Conservation (phyloP, 345 rosid genomes). For the Murraya paniculata region DNA sequence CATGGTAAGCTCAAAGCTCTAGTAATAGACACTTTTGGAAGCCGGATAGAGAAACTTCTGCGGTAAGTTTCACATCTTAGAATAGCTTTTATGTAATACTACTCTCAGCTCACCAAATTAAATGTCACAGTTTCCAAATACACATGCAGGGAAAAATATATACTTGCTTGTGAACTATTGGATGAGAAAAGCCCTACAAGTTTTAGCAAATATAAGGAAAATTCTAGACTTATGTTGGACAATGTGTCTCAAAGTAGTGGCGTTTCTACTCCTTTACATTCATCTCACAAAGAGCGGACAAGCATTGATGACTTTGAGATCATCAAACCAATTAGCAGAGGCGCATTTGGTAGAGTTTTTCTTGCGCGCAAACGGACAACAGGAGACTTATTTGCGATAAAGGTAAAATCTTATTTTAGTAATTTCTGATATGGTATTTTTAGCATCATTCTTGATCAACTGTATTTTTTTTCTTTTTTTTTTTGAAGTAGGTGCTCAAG, state of each 20-base stretch:
- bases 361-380: slow-evolving; percentile 83
- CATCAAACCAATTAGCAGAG: slow-evolving; percentile 83
- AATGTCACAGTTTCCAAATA: slow-evolving; percentile 8
- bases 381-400: slow-evolving; percentile 85
- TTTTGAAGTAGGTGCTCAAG: slow-evolving; percentile 53
- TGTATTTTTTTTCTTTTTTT: slow-evolving; percentile 13
- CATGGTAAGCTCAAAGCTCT: slow-evolving; percentile 73
- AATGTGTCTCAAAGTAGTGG: slow-evolving; percentile 47
- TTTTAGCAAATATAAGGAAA: slow-evolving; percentile 41
- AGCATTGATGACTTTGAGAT: slow-evolving; percentile 84
- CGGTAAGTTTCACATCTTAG: slow-evolving; percentile 35
- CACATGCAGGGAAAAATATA: slow-evolving; percentile 66
- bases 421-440: not conserved
- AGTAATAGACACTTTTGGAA: slow-evolving; percentile 76
- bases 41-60: slow-evolving; percentile 69
- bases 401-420: slow-evolving; percentile 37
- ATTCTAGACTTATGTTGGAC: slow-evolving; percentile 33
- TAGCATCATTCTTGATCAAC: slow-evolving; percentile 15
- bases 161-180: slow-evolving; percentile 55
- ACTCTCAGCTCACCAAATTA: slow-evolving; percentile 4
- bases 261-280: slow-evolving; percentile 44
- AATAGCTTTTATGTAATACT: slow-evolving; percentile 11
- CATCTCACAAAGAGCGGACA: slow-evolving; percentile 58
- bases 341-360: slow-evolving; percentile 84
- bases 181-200: slow-evolving; percentile 40